Conservation (phyloP, 306 rosid species). For the Sicyos baderoa region DNA sequence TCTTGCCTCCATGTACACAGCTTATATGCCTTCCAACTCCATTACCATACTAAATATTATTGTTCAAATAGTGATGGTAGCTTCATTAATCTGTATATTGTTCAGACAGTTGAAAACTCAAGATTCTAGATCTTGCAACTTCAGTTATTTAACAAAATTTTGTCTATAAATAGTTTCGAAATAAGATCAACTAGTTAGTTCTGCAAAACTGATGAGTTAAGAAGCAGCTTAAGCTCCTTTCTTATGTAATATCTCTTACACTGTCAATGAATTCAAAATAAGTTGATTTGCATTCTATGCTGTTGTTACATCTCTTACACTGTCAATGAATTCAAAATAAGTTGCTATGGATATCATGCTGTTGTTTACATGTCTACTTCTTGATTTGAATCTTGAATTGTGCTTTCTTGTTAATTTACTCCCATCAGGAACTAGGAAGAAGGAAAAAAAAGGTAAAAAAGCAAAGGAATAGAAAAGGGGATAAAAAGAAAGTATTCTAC, state of each 20-base stretch:
- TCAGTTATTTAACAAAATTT: conserved; percentile 6
- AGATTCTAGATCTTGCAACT: conserved; percentile 12
- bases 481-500: neutral
- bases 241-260: neutral
- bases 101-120: conserved; percentile 2
- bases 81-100: conserved; percentile 14
- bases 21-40: conserved; percentile 10
- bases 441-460: neutral
- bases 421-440: neutral
- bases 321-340: conserved; percentile 11
- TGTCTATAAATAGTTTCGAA: neutral
- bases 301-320: neutral
- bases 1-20: conserved; percentile 19
- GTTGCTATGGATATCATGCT: neutral
- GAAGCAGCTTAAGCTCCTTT: neutral
- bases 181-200: conserved; percentile 4
- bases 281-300: neutral
- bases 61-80: conserved; percentile 5
- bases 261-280: conserved; percentile 9
- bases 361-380: neutral
- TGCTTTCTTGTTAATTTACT: neutral
- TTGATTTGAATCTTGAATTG: neutral
- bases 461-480: neutral
- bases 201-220: conserved; percentile 4
- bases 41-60: neutral